Base-by-base conservation (phyloP, 2,329 filamentous ascomycete species). In the Coniella vitis region DNA sequence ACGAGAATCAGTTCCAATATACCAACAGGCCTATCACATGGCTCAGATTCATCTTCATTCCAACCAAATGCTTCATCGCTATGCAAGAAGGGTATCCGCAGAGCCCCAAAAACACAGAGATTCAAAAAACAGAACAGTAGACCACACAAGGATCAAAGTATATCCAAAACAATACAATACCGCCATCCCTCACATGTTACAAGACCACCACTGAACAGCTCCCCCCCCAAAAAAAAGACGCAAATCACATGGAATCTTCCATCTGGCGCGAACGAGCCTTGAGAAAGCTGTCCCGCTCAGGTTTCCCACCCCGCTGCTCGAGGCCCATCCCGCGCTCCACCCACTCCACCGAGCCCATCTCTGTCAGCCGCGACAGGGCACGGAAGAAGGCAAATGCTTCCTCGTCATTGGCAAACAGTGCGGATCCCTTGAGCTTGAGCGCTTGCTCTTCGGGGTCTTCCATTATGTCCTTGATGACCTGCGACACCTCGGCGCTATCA, bases 271-370 rank as follows among this genome's bases (percentile, higher is more conserved):
- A 84, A 58, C 83, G 74, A 22, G 79, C 75, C 69, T 79, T 84
- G 52, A 73, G 69, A 80, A 82, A 87, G 54, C 72, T 74, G 48
- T 86, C 82, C 57, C 71, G 75, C 60, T 87, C 82, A 54, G 72
- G 64, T 70, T 81, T 80, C 2, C 84, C 84, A 12, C 83, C 84
- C 53, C 74, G 68, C 53, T 66, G 71, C 67, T 87, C 83, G 48
- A 87, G 61, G 0, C 83, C 76, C 74, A 82, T 79, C 2, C 81
- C 90, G 13, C 90, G 69, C 69, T 97, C 91, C 3, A 97, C 87
- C 93, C 93, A 98, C 64, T 96, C 86, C 65, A 83, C 81, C 64
- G 88, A 93, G 17, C 90, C 88, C 93, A 98, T 98, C 68, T 97
- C 90, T 47, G 75, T 85, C 53, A 98, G 69, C 48, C 93, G 74